A percentile compares a stretch with the other conserved stretches of the same genome.
phyloP scores from a whole-genome alignment of 257 asterid species.

The Apocynum venetum region DNA sequence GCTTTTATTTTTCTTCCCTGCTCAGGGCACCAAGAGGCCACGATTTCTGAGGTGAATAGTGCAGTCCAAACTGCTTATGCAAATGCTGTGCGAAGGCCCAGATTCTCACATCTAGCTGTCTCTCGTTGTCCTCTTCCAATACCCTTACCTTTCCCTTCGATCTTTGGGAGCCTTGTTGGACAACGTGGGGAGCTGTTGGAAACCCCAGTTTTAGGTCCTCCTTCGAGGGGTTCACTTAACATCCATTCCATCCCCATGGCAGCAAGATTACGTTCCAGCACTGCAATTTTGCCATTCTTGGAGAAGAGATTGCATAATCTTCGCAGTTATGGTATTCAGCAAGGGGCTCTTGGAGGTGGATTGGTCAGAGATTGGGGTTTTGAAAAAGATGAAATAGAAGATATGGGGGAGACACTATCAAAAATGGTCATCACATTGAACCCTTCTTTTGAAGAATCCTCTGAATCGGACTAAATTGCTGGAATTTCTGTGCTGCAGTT shows the following conservation, averaged over 20 bases:
- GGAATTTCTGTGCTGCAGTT: neutral
- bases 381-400: constrained; percentile 67
- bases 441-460: constrained; percentile 44
- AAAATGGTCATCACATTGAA: constrained; percentile 51
- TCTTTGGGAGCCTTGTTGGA: constrained; percentile 60
- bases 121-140: constrained; percentile 83
- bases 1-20: neutral
- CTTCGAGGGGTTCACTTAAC: constrained; percentile 69
- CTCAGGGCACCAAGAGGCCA: constrained; percentile 60
- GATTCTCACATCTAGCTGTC: constrained; percentile 68
- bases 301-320: constrained; percentile 59
- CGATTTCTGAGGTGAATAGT: constrained; percentile 53
- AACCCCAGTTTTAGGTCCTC: constrained; percentile 31
- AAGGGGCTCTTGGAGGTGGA: constrained; percentile 64
- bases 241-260: constrained; percentile 88
- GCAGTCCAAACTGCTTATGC: constrained; percentile 60
- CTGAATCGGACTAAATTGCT: constrained; percentile 60
- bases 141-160: constrained; percentile 84
- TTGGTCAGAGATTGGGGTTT: constrained; percentile 73
- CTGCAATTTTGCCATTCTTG: constrained; percentile 67
- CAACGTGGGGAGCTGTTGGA: constrained; percentile 59
- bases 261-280: constrained; percentile 81
- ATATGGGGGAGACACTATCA: constrained; percentile 66
- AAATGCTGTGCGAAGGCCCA: constrained; percentile 44
- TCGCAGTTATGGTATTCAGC: constrained; percentile 56